Evolutionary conservation across 805 yeast species (phyloP).

Genomic region (Clavispora carvajalis): DNA sequence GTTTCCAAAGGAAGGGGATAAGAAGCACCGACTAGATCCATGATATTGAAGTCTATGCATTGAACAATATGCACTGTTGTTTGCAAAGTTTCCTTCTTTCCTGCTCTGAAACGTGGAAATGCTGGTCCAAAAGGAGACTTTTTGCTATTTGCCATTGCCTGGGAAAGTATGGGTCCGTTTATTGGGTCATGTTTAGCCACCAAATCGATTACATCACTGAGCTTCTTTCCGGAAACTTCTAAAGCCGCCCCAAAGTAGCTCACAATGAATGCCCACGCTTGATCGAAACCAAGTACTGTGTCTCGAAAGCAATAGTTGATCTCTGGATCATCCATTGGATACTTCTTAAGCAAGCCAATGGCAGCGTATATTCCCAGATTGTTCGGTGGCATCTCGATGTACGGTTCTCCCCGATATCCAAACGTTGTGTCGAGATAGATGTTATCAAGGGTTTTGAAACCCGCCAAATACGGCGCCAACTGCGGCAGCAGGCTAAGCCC

Average conservation of each 20-base stretch:
- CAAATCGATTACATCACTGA: conserved; percentile 2
- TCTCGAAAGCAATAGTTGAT: conserved; percentile 39
- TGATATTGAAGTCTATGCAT: conserved; percentile 31
- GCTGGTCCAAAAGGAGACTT: neutral
- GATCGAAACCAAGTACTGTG: conserved; percentile 47
- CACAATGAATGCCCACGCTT: conserved; percentile 40
- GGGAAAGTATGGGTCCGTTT: conserved; percentile 1
- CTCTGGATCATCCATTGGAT: conserved; percentile 37
- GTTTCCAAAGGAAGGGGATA: conserved; percentile 20
- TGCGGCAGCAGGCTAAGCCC: conserved; percentile 31
- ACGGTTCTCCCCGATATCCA: conserved; percentile 45
- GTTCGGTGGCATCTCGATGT: conserved; percentile 39
- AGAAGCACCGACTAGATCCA: conserved; percentile 27
- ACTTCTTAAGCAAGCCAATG: conserved; percentile 29
- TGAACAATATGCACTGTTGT: conserved; percentile 28
- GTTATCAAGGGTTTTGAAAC: conserved; percentile 31
- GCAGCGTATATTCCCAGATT: conserved; percentile 34
- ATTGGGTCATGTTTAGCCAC: conserved; percentile 7
- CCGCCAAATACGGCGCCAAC: conserved; percentile 38
- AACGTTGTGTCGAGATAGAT: conserved; percentile 55
- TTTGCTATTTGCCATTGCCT: neutral
- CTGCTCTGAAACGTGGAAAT: neutral
- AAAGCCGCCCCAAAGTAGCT: conserved; percentile 16
- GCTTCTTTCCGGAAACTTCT: conserved; percentile 1
- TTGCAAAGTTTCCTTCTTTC: neutral